Evolutionary conservation across 495 filamentous ascomycete genomes (phyloP), one percentile per base, ranked within the genome.

Genomic region (Hyaloscypha hepaticicola): DNA sequence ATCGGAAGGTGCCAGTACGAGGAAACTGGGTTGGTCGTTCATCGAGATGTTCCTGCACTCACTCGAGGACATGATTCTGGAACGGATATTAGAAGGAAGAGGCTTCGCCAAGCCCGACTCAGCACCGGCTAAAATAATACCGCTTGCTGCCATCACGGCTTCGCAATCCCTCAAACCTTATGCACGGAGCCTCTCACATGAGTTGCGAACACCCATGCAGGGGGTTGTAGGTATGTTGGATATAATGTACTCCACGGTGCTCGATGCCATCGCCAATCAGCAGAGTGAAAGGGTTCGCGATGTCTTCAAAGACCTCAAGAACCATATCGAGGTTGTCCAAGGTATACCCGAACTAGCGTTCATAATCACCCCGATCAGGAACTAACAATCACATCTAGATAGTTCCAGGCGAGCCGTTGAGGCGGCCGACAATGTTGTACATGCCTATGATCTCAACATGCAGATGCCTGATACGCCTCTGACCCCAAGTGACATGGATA

Each of bases 401-500:
- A 92, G 89, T 72, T 90, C 90, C 55, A 81, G 87, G 72, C 79
- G 90, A 50, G 90, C 90, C 3, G 86, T 93, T 19, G 90, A 93
- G 74, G 90, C 90, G 27, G 89, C 90, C 2, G 90, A 93, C 68
- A 93, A 93, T 69, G 89, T 93, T 41, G 90, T 93, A 28, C 88
- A 93, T 77, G 90, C 90, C n/a, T 93, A 92, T 66, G 90, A 92
- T 73, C 81, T 93, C 69, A 89, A 93, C 73, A 90, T 93, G 89
- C 85, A 90, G 66, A 80, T 93, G 27, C 90, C 90, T 22, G 85
- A 88, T 63, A 87, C 82, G 9, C 79, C 73, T 27, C 63, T 71
- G 16, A 69, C 64, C 8, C 57, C 66, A 9, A 65, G 56, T 21
- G 53, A 67, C 16, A 31, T 21, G 6, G 66, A 68, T 34, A 28